Base-by-base conservation (phyloP, 2,329 filamentous ascomycete genomes). In the Phoma herbarum region DNA sequence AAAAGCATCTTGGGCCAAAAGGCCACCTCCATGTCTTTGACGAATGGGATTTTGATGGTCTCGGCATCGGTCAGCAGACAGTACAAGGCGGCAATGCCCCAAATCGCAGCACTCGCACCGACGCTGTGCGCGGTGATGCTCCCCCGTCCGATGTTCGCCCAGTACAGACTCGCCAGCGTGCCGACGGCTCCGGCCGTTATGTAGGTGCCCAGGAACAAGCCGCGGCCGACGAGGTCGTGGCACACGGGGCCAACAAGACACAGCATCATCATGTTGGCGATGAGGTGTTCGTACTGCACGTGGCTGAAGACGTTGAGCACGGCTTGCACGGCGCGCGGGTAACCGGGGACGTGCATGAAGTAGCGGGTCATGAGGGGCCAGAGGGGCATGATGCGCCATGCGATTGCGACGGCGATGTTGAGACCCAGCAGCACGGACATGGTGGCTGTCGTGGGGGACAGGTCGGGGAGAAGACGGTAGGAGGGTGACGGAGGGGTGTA, bases 301-400 rank as follows among this genome's bases (percentile, higher is more conserved):
- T 95, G 91, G 20, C 88, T 90, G 78, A 93, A 91, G 48, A 86
- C 79, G 64, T 86, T 86, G 31, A 86, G 85, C 26, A 94, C 69
- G 61, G 91, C 75, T 62, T 85, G 84, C 20, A 86, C 57, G 4
- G 89, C 83, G 61, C 83, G 83, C 9, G 90, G 89, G 50, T 87
- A 87, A 7, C 86, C 74, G 11, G 73, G 74, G 9, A 71, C 65
- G 52, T 75, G 70, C 67, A 72, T 74, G 63, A 76, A 74, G 78
- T 89, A 89, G 62, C 82, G 85, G 77, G 92, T 93, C 65, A 92
- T 77, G 16, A 86, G 50, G 12, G 79, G 76, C 88, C 89, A 94
- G 28, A 87, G 67, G 1, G 86, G 85, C 45, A 90, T 89, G 11
- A 87, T 64, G 64, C 83, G 84, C 88, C 90, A 92, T 26, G 82